Percentiles rank a stretch among this genome's conserved stretches.
These are phyloP conservation scores for Mucuna pruriens DNA, from an alignment of 306 rosid species.

Conservation along the genomic window DNA sequence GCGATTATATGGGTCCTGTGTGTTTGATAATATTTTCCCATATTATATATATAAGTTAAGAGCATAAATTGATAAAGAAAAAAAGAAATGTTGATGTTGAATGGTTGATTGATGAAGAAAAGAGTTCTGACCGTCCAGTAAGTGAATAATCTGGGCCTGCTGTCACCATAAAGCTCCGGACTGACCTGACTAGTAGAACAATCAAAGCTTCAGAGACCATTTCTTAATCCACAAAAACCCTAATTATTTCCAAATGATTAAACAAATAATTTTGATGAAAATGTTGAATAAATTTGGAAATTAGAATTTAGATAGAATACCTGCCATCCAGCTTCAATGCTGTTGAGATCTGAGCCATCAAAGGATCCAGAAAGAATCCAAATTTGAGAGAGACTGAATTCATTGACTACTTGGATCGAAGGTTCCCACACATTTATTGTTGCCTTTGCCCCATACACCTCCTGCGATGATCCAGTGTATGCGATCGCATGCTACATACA, in stretches of 20 bases:
- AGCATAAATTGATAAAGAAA: background rate
- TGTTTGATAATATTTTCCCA: too few species aligned
- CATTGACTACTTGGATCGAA: constrained; percentile 69
- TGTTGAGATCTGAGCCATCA: constrained; percentile 95
- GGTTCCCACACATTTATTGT: constrained; percentile 98
- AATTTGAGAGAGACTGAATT: constrained; percentile 92
- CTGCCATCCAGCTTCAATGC: constrained; percentile 99
- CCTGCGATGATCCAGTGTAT: constrained; percentile 65
- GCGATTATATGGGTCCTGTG: too few species aligned
- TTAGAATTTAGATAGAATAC: constrained; percentile 39
- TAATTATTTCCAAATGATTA: too few species aligned
- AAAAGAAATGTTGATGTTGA: too few species aligned
- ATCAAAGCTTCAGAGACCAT: constrained; percentile 63
- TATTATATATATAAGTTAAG: background rate
- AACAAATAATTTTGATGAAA: too few species aligned
- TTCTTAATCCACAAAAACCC: too few species aligned
- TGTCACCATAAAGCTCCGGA: constrained; percentile 99
- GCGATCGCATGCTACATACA: constrained; percentile 85
- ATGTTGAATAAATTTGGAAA: background rate
- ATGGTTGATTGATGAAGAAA: too few species aligned
- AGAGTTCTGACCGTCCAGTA: constrained; percentile 87
- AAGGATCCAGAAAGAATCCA: constrained; percentile 97
- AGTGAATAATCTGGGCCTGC: constrained; percentile 91
- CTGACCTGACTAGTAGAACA: constrained; percentile 99
- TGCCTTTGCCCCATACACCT: constrained; percentile 87